Evolutionary conservation across 768 basidiomycete species (phyloP).

Genomic region (Rubroboletus satanas): DNA sequence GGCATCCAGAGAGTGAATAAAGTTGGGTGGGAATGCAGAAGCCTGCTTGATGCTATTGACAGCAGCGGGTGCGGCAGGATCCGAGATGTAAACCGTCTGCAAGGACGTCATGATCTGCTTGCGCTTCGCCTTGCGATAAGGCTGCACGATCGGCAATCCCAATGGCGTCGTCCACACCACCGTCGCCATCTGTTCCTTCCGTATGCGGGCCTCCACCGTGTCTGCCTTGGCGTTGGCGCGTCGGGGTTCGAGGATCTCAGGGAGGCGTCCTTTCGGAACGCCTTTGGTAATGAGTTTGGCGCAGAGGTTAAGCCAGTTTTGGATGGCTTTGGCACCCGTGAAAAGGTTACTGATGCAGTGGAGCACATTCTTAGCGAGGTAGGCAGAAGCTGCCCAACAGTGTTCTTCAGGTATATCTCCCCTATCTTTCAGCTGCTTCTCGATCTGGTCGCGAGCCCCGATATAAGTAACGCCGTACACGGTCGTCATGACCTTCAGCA

Average conservation of each 20-base stretch:
- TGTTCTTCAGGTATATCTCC: constrained; percentile 68
- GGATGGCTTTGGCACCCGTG: constrained; percentile 86
- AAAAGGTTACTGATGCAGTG: constrained; percentile 88
- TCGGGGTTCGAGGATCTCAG: constrained; percentile 35
- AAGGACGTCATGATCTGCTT: constrained; percentile 82
- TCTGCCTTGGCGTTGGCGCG: constrained; percentile 10
- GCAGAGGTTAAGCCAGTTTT: constrained; percentile 82
- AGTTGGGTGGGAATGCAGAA: constrained; percentile 97
- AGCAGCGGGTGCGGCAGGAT: constrained; percentile 73
- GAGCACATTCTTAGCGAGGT: constrained; percentile 78
- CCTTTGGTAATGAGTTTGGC: constrained; percentile 86
- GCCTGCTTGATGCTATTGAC: constrained; percentile 88
- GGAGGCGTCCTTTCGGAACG: constrained; percentile 67
- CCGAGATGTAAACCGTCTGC: constrained; percentile 86
- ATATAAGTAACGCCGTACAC: constrained; percentile 97
- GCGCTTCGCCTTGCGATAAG: constrained; percentile 79
- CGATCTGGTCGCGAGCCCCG: constrained; percentile 93
- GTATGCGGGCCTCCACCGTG: constrained; percentile 41
- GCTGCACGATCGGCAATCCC: constrained; percentile 94
- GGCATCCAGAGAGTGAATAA: constrained; percentile 95
- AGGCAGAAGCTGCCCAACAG: constrained; percentile 71
- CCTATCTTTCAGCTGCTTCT: constrained; percentile 77
- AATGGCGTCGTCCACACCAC: constrained; percentile 97
- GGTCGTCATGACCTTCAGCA: constrained; percentile 87
- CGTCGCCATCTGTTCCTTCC: constrained; percentile 89